Conservation (phyloP, 2,329 filamentous ascomycete genomes). For the Aspergillus puulaauensis region DNA sequence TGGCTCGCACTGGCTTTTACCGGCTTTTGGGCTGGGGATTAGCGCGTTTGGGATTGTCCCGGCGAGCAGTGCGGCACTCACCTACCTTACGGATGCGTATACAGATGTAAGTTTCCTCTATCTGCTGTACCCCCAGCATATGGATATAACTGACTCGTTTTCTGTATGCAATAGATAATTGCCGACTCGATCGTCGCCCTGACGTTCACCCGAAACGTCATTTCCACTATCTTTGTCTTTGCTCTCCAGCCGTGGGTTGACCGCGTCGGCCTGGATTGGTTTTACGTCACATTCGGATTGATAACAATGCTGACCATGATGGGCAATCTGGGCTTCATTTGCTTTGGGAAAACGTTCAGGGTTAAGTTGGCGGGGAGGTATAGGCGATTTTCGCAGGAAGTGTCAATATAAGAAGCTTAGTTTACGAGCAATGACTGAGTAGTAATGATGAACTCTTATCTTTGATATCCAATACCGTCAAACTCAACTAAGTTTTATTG, state of each 20-base stretch:
- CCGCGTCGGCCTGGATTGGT: background rate
- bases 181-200: slow-evolving; percentile 48
- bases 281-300: background rate
- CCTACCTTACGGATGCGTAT: background rate
- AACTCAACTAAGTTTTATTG: too few relatives aligned
- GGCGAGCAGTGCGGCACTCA: slow-evolving; percentile 15
- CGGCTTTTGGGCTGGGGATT: slow-evolving; percentile 6
- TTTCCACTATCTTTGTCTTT: slow-evolving; percentile 49
- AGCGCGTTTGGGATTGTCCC: slow-evolving; percentile 22
- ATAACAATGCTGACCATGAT: background rate
- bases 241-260: slow-evolving; percentile 26
- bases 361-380: background rate
- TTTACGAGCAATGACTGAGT: too few relatives aligned
- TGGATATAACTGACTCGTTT: background rate
- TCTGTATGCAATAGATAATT: slow-evolving; percentile 17
- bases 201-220: slow-evolving; percentile 46
- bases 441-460: too few relatives aligned
- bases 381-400: background rate
- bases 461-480: too few relatives aligned
- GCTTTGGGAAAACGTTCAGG: background rate
- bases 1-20: background rate
- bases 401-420: too few relatives aligned
- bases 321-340: background rate
- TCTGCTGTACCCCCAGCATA: background rate
- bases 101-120: background rate